Conservation (phyloP, 805 yeast species). For the Metschnikowia cubensis region DNA sequence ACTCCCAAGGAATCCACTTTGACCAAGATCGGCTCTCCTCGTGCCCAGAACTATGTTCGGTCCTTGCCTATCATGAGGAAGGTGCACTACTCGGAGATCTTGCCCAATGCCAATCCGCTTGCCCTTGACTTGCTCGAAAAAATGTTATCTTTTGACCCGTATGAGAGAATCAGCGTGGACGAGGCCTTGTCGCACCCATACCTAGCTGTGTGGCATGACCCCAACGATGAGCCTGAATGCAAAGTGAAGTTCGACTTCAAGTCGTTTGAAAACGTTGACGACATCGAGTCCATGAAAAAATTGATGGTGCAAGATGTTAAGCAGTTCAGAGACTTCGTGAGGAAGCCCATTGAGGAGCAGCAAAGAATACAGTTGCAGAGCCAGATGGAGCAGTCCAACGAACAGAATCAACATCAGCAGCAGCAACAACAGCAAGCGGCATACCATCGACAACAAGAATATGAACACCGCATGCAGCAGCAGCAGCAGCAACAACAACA, state of each 20-base stretch:
- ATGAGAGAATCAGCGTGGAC: slow-evolving; percentile 76
- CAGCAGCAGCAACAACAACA: slow-evolving; percentile 21
- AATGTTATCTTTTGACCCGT: slow-evolving; percentile 86
- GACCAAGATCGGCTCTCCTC: slow-evolving; percentile 61
- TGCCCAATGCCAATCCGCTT: slow-evolving; percentile 81
- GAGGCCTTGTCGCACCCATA: slow-evolving; percentile 90
- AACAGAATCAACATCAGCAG: slow-evolving; percentile 16
- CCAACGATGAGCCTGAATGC: slow-evolving; percentile 81
- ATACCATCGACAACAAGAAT: slow-evolving; percentile 14
- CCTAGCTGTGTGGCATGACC: slow-evolving; percentile 70
- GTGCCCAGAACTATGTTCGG: slow-evolving; percentile 90
- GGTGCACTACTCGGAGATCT: slow-evolving; percentile 65
- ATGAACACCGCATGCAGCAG: slow-evolving; percentile 7
- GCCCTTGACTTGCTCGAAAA: slow-evolving; percentile 68
- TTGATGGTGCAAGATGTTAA: slow-evolving; percentile 80
- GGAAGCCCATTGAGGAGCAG: slow-evolving; percentile 64
- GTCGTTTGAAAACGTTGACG: slow-evolving; percentile 77
- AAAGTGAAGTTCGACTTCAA: slow-evolving; percentile 75
- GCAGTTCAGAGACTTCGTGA: slow-evolving; percentile 72
- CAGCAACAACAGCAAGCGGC: slow-evolving; percentile 16
- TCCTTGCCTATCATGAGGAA: slow-evolving; percentile 79
- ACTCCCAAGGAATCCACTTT: slow-evolving; percentile 64
- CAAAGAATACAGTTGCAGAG: slow-evolving; percentile 38
- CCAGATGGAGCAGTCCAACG: slow-evolving; percentile 28
- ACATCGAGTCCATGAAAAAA: slow-evolving; percentile 66